Base-by-base conservation (phyloP, 805 yeast species). In the Candida sakaeoensis region DNA sequence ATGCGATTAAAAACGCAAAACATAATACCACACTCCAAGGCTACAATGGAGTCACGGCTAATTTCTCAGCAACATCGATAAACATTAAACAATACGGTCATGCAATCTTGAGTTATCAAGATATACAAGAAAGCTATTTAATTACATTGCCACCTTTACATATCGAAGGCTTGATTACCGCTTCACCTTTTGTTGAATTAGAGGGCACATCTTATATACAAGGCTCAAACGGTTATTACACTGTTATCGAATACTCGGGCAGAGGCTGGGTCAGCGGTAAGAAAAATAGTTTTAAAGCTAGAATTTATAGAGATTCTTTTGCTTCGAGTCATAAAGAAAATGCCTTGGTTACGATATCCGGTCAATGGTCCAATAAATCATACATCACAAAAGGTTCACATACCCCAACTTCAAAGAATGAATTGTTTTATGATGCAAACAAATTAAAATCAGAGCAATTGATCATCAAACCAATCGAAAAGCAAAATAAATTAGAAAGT, bases 231-330 rank as follows among this genome's bases (percentile, higher is more conserved):
- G 98, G 98, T 16, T 82, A 80, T 63, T 60, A 74, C 46, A 75
- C 89, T 12, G 72, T 75, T 22, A 67, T 93, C 44, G 95, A 86
- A 53, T 93, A 76, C 63, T 73, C 85, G 27, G 99, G 99, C 24
- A 80, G 93, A 63, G 99, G 99, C 23, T 93, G 89, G 68, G 88
- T 93, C 57, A 76, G 88, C 15, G 99, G 99, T 53, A 91, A 90
- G 72, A 91, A 90, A 70, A 90, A 93, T 67, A 65, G 89, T 13
- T 88, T 84, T 68, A 93, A 90, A 65, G 95, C 95, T 18, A 77
- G 91, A 55, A 72, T 93, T 44, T 85, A 58, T 58, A 75, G 74
- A 51, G 77, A 75, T 55, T 53, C 61, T 37, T 62, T 65, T 19
- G 67, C 74, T n/a, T 68, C 74, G 24, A 63, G 72, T 9, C 56